Percentiles rank a stretch among this genome's conserved stretches.
These are phyloP conservation scores for Naganishia onofrii DNA, from an alignment of 768 basidiomycete species.

Conservation along the genomic window DNA sequence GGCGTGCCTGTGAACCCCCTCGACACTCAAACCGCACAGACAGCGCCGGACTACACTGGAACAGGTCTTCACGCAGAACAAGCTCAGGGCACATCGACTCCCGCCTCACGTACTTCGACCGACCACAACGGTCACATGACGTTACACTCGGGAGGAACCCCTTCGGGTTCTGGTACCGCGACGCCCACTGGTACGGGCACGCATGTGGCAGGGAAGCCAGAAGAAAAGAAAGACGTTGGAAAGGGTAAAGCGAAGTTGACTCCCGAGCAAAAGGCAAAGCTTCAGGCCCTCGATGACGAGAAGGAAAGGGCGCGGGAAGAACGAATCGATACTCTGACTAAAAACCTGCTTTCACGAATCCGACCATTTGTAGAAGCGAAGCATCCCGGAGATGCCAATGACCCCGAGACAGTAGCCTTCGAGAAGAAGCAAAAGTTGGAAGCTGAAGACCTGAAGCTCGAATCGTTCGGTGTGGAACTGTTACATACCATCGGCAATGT, in stretches of 20 bases:
- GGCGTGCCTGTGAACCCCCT: neutral
- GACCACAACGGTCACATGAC: conserved; percentile 34
- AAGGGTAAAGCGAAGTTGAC: conserved; percentile 59
- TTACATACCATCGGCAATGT: conserved; percentile 85
- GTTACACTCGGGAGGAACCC: conserved; percentile 34
- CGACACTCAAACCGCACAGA: conserved; percentile 17
- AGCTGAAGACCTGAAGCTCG: conserved; percentile 90
- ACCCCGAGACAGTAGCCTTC: conserved; percentile 77
- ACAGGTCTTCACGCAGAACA: conserved; percentile 12
- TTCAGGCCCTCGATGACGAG: conserved; percentile 76
- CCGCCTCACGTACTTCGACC: conserved; percentile 34
- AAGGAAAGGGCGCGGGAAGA: conserved; percentile 61
- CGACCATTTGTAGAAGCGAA: conserved; percentile 89
- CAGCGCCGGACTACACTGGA: conserved; percentile 11
- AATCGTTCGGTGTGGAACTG: conserved; percentile 96
- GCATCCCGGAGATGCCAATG: conserved; percentile 63
- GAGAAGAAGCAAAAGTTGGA: conserved; percentile 74
- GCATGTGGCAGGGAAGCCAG: conserved; percentile 43
- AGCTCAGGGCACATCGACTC: conserved; percentile 7
- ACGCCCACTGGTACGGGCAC: conserved; percentile 26
- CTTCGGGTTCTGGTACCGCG: conserved; percentile 33
- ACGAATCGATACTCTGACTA: conserved; percentile 67
- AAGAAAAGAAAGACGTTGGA: conserved; percentile 52
- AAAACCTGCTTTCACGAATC: conserved; percentile 78
- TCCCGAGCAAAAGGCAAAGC: conserved; percentile 79